phyloP scores from a whole-genome alignment of 2,329 filamentous ascomycete species.

The Periconia sp. region DNA sequence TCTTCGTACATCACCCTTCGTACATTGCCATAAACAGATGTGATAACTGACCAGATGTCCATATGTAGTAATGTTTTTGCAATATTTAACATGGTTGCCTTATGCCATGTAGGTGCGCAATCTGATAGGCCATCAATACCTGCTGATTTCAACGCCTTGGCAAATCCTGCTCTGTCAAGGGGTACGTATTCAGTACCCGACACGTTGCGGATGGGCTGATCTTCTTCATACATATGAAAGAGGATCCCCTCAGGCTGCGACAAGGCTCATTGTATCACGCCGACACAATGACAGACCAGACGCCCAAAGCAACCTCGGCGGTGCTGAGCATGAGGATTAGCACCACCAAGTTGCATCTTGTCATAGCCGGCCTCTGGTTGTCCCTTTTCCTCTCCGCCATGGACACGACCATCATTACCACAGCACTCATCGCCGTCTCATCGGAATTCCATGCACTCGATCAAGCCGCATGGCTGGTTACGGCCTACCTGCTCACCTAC shows the following conservation, averaged over 20 bases:
- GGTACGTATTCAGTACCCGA: background rate
- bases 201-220: background rate
- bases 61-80: too few species aligned
- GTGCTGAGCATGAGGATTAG: conserved; percentile 15
- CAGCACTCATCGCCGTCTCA: conserved; percentile 33
- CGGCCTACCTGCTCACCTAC: conserved; percentile 36
- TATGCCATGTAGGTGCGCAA: too few species aligned
- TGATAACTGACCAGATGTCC: too few species aligned
- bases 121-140: too few species aligned
- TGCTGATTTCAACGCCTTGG: too few species aligned
- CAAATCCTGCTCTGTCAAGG: too few species aligned
- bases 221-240: background rate
- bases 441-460: conserved; percentile 28
- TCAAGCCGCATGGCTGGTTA: conserved; percentile 35
- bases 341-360: conserved; percentile 23
- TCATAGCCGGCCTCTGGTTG: conserved; percentile 34
- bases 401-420: conserved; percentile 37
- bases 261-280: background rate
- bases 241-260: background rate
- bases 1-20: too few species aligned
- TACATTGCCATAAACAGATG: too few species aligned
- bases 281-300: background rate
- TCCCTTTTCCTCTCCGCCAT: conserved; percentile 36
- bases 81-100: too few species aligned
- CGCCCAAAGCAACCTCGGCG: background rate